These are phyloP conservation scores for Zygosaccharomyces sapae DNA, from an alignment of 1,139 yeast genomes.

Conservation along the genomic window DNA sequence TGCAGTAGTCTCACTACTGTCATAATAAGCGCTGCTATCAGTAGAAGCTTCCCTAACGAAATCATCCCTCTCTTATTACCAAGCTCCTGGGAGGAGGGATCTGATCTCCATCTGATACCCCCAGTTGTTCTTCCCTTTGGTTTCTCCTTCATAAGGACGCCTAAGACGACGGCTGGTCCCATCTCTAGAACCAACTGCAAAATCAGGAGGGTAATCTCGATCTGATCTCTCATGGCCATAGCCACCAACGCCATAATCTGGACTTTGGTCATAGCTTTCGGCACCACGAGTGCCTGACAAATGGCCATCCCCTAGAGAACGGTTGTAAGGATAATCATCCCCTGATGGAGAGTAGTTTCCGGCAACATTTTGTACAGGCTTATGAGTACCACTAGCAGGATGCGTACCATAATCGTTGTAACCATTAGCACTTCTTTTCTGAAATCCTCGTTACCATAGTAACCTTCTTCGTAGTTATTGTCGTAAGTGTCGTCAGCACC, in stretches of 20 bases:
- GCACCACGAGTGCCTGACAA: neutral
- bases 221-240: neutral
- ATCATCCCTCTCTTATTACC: neutral
- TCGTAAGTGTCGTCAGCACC: too few relatives aligned
- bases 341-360: neutral
- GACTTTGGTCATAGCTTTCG: neutral
- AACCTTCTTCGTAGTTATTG: too few relatives aligned
- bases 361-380: neutral
- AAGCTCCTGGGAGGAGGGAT: constrained; percentile 2
- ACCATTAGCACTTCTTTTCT: neutral
- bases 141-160: neutral
- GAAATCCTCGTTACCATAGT: neutral
- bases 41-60: constrained; percentile 5
- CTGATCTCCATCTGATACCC: constrained; percentile 4
- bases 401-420: neutral
- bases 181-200: neutral
- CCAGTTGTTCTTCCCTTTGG: neutral
- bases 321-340: neutral
- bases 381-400: neutral
- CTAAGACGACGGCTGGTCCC: constrained; percentile 2
- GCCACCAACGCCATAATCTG: neutral
- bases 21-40: constrained; percentile 6
- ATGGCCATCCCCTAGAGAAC: neutral
- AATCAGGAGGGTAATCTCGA: neutral
- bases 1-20: constrained; percentile 6